These are phyloP conservation scores for Hypoxylon cercidicola DNA, from an alignment of 495 filamentous ascomycete genomes.

Conservation along the genomic window DNA sequence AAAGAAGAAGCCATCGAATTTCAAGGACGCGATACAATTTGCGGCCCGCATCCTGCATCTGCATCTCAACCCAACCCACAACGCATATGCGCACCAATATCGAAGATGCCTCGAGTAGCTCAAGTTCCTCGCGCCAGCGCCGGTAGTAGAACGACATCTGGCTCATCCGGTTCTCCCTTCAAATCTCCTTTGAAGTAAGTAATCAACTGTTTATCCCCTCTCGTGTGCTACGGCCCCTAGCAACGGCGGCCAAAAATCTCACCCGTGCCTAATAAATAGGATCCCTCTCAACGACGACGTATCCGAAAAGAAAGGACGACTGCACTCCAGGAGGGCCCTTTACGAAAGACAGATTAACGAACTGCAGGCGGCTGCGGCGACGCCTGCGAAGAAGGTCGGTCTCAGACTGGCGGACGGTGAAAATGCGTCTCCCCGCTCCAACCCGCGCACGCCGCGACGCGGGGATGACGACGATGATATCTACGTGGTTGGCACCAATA, in stretches of 20 bases:
- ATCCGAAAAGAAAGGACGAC: constrained; percentile 86
- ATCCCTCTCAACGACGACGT: constrained; percentile 97
- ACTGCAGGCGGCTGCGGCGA: constrained; percentile 83
- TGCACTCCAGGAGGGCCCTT: constrained; percentile 86
- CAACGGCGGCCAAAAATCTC: constrained; percentile 15
- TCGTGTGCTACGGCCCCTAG: constrained; percentile 23
- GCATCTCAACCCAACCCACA: constrained; percentile 29
- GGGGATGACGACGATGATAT: constrained; percentile 64
- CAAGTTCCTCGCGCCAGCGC: constrained; percentile 64
- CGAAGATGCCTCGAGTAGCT: constrained; percentile 78
- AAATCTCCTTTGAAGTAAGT: constrained; percentile 77
- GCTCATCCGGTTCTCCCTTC: constrained; percentile 65
- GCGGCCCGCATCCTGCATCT: constrained; percentile 38
- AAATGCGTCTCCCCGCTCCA: constrained; percentile 63
- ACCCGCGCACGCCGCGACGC: constrained; percentile 69
- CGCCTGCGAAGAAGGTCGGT: constrained; percentile 79
- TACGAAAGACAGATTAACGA: constrained; percentile 93
- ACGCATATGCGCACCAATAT: constrained; percentile 20
- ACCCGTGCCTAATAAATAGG: constrained; percentile 38
- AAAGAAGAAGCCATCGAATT: not conserved
- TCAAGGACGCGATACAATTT: constrained; percentile 27
- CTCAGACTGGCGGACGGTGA: constrained; percentile 68
- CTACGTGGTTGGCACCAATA: constrained; percentile 67
- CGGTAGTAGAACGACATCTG: constrained; percentile 62
- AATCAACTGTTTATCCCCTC: constrained; percentile 13